Conservation (phyloP, 371 early-diverging fungal species). For the Dipsacomyces acuminosporus region DNA sequence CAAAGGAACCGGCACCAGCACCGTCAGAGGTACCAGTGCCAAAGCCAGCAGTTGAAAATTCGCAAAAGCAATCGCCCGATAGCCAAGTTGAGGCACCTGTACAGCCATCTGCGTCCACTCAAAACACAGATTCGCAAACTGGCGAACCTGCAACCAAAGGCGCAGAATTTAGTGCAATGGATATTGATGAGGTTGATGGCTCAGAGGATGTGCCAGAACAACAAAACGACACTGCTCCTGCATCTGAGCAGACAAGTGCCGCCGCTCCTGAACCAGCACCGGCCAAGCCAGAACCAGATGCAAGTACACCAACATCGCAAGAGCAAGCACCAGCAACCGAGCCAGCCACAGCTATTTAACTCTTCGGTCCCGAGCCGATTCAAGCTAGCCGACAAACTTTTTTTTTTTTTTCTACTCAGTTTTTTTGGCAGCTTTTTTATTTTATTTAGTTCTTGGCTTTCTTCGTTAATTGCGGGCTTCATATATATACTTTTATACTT, state of each 20-base stretch:
- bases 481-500: neutral
- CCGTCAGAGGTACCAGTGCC: neutral
- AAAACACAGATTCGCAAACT: too few relatives aligned
- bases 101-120: too few relatives aligned
- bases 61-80: neutral
- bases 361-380: conserved; percentile 6
- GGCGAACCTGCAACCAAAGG: neutral
- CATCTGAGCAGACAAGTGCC: neutral
- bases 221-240: neutral
- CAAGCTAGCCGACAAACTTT: conserved; percentile 3
- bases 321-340: neutral
- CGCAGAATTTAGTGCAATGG: neutral
- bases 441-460: conserved; percentile 1
- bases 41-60: neutral
- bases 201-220: too few relatives aligned
- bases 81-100: too few relatives aligned
- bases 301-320: too few relatives aligned
- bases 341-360: neutral
- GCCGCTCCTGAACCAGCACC: neutral
- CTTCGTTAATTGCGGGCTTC: neutral
- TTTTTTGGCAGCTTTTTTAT: neutral
- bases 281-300: too few relatives aligned
- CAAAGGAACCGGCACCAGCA: neutral
- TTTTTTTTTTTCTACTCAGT: conserved; percentile 5
- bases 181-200: neutral